Evolutionary conservation across 495 filamentous ascomycete genomes (phyloP), one percentile per base, ranked within the genome.

Genomic region (Penicillium malachiteum): DNA sequence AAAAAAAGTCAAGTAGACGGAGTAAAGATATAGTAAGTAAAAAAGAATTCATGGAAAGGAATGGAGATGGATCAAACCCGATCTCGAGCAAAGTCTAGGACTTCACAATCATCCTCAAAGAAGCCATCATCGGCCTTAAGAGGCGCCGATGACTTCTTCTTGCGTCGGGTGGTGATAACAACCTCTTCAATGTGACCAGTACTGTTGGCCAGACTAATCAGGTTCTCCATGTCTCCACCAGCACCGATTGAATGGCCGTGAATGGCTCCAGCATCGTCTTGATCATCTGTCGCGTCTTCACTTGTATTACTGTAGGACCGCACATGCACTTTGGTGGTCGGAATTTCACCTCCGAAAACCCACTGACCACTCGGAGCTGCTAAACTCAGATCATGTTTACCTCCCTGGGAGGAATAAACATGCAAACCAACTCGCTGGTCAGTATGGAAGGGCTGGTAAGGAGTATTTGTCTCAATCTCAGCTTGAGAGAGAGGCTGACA

Each of bases 61-160:
- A 9, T 38, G 1, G 40, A 46, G 37, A 46, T 21, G 18, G 39
- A 39, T 84, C 76, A 93, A 35, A 93, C 90, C 62, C 90, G 78
- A 66, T 95, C 89, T 62, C 87, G 85, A 11, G 90, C 90, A 82
- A 92, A 96, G 74, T 96, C 92, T 60, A 96, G 77, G 53, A 96
- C 88, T 64, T 95, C 92, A 64, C 89, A 93, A 67, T 94, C 92
- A 65, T 96, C 91, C 69, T 96, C 92, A 62, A 96, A 96, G 70
- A 96, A 94, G 3, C 90, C 91, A 37, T 92, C 88, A 33, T 86
- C 88, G 13, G 84, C 82, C 21, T 79, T 80, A 56, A 57, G 71
- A 50, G 65, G 58, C 46, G 63, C 55, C 11, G 63, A 59, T 66
- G 66, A 67, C 71, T 63, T 64, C 78, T 86, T 73, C 81, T 88